Conservation (phyloP, 1,284 basidiomycete species). For the Ustilago tritici region DNA sequence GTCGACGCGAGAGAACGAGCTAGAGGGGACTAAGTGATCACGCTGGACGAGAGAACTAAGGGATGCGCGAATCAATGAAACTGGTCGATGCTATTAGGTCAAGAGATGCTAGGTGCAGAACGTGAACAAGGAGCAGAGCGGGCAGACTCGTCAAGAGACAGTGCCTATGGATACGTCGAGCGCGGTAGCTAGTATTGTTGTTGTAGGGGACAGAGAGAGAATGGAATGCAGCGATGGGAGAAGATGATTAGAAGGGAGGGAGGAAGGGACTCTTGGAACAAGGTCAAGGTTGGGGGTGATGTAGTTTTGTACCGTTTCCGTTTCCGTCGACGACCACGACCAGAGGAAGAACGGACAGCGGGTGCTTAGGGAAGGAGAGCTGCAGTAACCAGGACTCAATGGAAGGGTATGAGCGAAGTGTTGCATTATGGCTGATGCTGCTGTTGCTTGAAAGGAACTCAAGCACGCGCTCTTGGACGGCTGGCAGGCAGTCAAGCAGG, state of each 20-base stretch:
- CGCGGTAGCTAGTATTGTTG: neutral
- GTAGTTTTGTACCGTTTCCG: slow-evolving; percentile 33
- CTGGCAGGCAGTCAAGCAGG: neutral
- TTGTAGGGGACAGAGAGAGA: neutral
- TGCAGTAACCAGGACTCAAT: neutral
- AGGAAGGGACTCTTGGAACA: slow-evolving; percentile 2
- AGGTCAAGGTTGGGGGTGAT: neutral
- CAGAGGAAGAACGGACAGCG: neutral
- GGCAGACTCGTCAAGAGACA: slow-evolving; percentile 13
- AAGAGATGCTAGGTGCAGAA: slow-evolving; percentile 6
- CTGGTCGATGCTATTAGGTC: slow-evolving; percentile 1
- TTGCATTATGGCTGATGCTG: neutral
- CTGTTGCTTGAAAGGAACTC: neutral
- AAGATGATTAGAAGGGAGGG: neutral
- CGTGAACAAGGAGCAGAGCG: neutral
- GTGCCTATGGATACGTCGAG: slow-evolving; percentile 1
- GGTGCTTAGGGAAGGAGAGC: neutral
- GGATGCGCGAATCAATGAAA: neutral
- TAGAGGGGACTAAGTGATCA: neutral
- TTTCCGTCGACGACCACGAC: neutral
- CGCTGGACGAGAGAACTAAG: slow-evolving; percentile 9
- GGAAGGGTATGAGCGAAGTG: neutral
- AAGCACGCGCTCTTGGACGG: slow-evolving; percentile 3
- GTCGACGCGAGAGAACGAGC: slow-evolving; percentile 3
- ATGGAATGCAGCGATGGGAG: neutral